Evolutionary conservation across 306 rosid genomes (phyloP), one percentile per base, ranked within the genome.

Genomic region (Pyrus pyrifolia): DNA sequence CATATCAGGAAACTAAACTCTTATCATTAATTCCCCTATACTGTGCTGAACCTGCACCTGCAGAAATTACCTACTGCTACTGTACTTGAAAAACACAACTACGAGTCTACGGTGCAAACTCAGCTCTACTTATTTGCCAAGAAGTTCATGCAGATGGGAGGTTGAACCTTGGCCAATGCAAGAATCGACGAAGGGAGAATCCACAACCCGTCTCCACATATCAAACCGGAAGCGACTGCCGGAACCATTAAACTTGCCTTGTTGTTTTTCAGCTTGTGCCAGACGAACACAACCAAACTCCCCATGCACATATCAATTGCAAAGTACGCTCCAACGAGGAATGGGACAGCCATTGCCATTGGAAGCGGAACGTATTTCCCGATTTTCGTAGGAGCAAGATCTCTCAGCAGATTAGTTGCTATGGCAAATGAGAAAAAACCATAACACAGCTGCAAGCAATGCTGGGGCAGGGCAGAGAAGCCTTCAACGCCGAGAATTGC

Each of bases 271-370:
- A 92, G 59, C 63, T 35, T 77, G 80, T 96, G 94, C 98, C 99
- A 96, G 11, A 72, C 55, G 22, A 82, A 93, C 85, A 96, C 98
- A 19, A 86, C 55, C 90, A 88, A 84, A 80, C 98, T 96, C 35
- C 98, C 99, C 49, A 91, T 44, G 13, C 99, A 93, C 99, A 96
- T 96, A 59, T 96, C 99, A 58, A 96, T 84, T 4, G 99, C 99
- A 74, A 96, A 96, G 86, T 85, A 87, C 42, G 97, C 99, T 5
- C 99, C 99, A 42, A 96, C 97, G 22, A 96, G 73, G 86, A 96
- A 96, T 23, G 99, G 99, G 40, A 96, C 98, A 18, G 98, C 99
- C 98, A 96, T 96, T 21, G 98, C 98, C 99, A 91, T 96, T 9
- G 99, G 99, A 78, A 96, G 93, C 2, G 99, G 99, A 75, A 87